A percentile compares a stretch with the other conserved stretches of the same genome.
Evolutionary conservation across 179 eudicot genomes (phyloP).

Genomic region (Heliamphora pulchella): DNA sequence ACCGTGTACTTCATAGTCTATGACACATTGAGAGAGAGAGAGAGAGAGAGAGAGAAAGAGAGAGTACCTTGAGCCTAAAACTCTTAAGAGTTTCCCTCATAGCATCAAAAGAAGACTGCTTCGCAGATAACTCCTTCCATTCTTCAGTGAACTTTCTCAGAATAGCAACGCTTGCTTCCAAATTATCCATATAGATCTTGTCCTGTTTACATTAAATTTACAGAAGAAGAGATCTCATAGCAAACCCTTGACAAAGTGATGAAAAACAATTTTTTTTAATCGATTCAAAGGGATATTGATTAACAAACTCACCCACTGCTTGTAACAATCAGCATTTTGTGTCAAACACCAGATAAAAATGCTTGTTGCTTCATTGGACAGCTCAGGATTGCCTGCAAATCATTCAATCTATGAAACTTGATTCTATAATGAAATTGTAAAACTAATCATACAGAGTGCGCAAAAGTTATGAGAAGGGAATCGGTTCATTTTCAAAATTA

Average conservation of each 20-base stretch:
- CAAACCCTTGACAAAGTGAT: neutral
- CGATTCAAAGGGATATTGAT: neutral
- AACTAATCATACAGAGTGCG: neutral
- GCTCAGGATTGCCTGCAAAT: conserved; percentile 56
- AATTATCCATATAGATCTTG: conserved; percentile 50
- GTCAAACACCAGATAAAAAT: conserved; percentile 62
- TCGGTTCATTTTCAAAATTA: conserved; percentile 18
- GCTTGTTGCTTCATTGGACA: conserved; percentile 60
- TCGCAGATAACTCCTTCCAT: conserved; percentile 51
- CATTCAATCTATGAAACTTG: neutral
- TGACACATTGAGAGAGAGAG: neutral
- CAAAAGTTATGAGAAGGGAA: neutral
- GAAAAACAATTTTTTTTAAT: neutral
- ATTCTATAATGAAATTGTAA: neutral
- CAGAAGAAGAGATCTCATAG: conserved; percentile 9
- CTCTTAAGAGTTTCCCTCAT: conserved; percentile 57
- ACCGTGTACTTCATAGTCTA: too few species aligned
- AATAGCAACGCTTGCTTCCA: conserved; percentile 59
- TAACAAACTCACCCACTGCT: conserved; percentile 70
- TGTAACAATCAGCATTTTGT: conserved; percentile 61
- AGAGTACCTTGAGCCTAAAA: conserved; percentile 62
- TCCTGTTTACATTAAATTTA: conserved; percentile 43
- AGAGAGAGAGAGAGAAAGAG: conserved; percentile 4
- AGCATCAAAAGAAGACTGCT: conserved; percentile 49
- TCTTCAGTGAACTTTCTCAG: conserved; percentile 57